A percentile compares a stretch with the other conserved stretches of the same genome.
Evolutionary conservation across 148 eudicot genomes (phyloP).

Genomic region (Rhododendron ovatum): DNA sequence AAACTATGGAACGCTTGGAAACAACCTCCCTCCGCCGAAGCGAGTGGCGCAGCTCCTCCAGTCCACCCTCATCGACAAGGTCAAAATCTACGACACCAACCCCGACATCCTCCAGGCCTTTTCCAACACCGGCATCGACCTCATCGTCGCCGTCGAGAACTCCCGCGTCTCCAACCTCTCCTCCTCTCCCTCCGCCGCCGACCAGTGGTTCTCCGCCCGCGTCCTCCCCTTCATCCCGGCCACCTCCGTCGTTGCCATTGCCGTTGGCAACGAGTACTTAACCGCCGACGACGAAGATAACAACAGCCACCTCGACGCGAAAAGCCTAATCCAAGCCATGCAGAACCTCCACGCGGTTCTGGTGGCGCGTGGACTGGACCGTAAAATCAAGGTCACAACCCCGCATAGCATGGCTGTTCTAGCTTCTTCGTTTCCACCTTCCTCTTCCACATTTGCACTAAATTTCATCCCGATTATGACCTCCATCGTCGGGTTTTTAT

Average conservation of each 20-base stretch:
- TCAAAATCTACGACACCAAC: constrained; percentile 43
- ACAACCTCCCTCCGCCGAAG: constrained; percentile 41
- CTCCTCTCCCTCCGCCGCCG: constrained; percentile 19
- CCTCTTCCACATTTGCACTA: constrained; percentile 32
- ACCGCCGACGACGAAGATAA: constrained; percentile 13
- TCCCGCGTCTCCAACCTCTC: constrained; percentile 23
- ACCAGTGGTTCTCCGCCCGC: constrained; percentile 30
- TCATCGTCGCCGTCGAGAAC: constrained; percentile 37
- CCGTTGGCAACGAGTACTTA: constrained; percentile 39
- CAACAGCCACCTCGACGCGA: constrained; percentile 15
- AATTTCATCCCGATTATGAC: constrained; percentile 32
- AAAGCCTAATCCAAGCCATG: constrained; percentile 28
- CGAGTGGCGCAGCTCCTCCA: constrained; percentile 38
- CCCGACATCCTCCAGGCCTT: constrained; percentile 44
- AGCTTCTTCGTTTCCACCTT: constrained; percentile 43
- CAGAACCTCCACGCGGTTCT: constrained; percentile 29
- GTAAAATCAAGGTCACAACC: constrained; percentile 37
- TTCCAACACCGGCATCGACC: constrained; percentile 43
- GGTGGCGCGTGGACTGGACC: constrained; percentile 30
- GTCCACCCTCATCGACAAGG: constrained; percentile 33
- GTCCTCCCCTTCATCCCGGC: constrained; percentile 32
- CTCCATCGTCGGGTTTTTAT: constrained; percentile 26
- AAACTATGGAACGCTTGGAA: constrained; percentile 41
- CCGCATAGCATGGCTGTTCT: constrained; percentile 45
- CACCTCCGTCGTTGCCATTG: constrained; percentile 28